Evolutionary conservation across 371 early-diverging fungal genomes (phyloP).

Genomic region (Zychaea mexicana): DNA sequence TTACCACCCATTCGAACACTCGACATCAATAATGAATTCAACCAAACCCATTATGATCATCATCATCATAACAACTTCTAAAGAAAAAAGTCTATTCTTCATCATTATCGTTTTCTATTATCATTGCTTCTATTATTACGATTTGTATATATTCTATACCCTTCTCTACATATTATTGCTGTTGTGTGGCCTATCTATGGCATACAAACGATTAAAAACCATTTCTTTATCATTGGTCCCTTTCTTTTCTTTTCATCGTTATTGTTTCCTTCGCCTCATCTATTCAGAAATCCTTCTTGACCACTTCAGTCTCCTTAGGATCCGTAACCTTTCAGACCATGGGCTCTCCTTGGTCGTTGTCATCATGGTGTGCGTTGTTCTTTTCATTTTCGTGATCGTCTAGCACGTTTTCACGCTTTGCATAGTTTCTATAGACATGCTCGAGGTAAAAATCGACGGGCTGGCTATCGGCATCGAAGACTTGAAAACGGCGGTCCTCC

Average conservation of each 20-base stretch:
- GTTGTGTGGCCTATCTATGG: background rate
- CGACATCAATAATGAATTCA: background rate
- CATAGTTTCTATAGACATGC: background rate
- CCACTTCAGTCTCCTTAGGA: too few species aligned
- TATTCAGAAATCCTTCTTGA: too few species aligned
- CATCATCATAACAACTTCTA: background rate
- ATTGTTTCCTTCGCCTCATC: too few species aligned
- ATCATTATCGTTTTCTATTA: background rate
- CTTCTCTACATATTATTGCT: background rate
- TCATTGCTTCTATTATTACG: background rate
- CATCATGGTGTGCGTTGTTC: background rate
- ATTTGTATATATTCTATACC: slow-evolving; percentile 1
- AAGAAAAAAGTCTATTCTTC: background rate
- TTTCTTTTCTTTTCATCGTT: too few species aligned
- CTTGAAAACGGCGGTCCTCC: background rate
- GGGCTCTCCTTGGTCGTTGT: background rate
- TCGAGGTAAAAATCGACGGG: background rate
- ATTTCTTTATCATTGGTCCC: too few species aligned
- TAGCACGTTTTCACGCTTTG: too few species aligned
- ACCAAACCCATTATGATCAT: background rate
- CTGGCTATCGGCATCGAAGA: background rate
- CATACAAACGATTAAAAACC: too few species aligned
- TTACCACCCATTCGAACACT: slow-evolving; percentile 34
- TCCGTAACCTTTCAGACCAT: too few species aligned
- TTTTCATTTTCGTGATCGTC: too few species aligned